These are phyloP conservation scores for Linum tenue DNA, from an alignment of 345 rosid genomes.

Conservation along the genomic window DNA sequence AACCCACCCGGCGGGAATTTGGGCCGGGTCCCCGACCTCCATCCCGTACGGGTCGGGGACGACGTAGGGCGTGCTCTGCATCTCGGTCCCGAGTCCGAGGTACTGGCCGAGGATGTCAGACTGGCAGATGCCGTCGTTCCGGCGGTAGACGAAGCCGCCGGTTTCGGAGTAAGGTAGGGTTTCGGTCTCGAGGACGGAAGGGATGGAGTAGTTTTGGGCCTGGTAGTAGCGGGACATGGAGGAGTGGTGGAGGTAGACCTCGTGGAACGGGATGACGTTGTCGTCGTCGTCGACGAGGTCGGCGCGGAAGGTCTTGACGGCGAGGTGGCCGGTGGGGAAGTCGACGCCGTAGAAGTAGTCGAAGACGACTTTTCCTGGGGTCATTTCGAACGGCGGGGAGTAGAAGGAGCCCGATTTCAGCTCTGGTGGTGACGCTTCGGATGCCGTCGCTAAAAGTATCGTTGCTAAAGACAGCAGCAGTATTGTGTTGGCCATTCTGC, in stretches of 20 bases:
- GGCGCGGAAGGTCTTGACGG: background rate
- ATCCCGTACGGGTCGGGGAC: slow-evolving; percentile 6
- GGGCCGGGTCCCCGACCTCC: background rate
- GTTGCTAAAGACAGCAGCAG: no score
- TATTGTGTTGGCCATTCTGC: no score
- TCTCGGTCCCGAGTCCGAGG: background rate
- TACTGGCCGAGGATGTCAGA: background rate
- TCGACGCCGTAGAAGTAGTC: background rate
- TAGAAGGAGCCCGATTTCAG: background rate
- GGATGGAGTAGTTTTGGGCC: background rate
- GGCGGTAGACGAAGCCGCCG: background rate
- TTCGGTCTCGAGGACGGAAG: background rate
- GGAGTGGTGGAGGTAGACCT: background rate
- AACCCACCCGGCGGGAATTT: background rate
- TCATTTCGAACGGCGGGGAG: background rate
- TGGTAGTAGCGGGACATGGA: background rate
- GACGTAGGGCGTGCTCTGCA: background rate
- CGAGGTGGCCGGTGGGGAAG: slow-evolving; percentile 1
- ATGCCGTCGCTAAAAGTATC: no score
- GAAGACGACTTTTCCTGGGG: background rate
- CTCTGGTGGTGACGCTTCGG: no score
- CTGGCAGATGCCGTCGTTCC: slow-evolving; percentile 4
- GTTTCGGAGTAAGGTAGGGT: background rate
- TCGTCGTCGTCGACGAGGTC: background rate
- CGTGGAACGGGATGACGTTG: background rate